These are phyloP conservation scores for Pinus tabuliformis DNA, from an alignment of 75 land plant genomes.

Conservation along the genomic window DNA sequence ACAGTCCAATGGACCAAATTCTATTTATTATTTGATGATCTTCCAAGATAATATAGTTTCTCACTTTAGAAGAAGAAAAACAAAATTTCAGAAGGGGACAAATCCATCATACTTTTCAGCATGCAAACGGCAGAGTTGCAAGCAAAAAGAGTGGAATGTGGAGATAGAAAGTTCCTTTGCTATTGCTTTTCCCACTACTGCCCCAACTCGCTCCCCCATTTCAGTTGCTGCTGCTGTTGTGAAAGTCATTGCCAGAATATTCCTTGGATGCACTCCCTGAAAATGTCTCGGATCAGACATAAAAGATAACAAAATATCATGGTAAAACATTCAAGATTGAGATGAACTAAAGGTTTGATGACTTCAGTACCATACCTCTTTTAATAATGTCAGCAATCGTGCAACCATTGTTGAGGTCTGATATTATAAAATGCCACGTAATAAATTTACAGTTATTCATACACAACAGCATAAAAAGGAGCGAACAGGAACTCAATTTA, in stretches of 20 bases:
- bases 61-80: background rate
- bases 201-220: constrained; percentile 92
- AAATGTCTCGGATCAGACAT: constrained; percentile 5
- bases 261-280: constrained; percentile 70
- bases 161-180: constrained; percentile 83
- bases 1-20: background rate
- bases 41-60: background rate
- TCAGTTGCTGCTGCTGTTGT: constrained; percentile 96
- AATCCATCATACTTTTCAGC: constrained; percentile 80
- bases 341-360: background rate
- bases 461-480: background rate
- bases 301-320: background rate
- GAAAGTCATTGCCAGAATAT: constrained; percentile 96
- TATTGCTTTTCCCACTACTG: constrained; percentile 66
- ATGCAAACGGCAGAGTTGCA: constrained; percentile 91
- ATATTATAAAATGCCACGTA: constrained; percentile 4
- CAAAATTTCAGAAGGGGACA: background rate
- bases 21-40: background rate
- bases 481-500: background rate
- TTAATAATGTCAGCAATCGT: constrained; percentile 71
- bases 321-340: background rate
- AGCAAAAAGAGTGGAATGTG: constrained; percentile 93
- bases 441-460: background rate
- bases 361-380: constrained; percentile 47
- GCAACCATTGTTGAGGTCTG: constrained; percentile 99